These are phyloP conservation scores for Lodderomyces parapsilosis DNA, from an alignment of 1,139 yeast genomes.

Conservation along the genomic window DNA sequence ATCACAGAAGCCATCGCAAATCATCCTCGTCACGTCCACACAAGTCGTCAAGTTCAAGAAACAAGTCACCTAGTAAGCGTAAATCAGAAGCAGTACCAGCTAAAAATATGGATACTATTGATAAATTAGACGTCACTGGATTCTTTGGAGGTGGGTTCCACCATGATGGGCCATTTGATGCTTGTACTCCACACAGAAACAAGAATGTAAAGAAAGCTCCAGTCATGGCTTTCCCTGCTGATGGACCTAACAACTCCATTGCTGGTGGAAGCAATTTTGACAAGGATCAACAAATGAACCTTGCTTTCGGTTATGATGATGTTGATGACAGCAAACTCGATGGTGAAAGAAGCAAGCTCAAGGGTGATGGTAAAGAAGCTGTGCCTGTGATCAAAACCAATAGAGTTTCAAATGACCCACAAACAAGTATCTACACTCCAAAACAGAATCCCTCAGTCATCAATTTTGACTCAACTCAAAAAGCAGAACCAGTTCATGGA, in stretches of 20 bases:
- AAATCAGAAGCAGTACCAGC: constrained; percentile 45
- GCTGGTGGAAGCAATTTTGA: constrained; percentile 56
- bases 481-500: constrained; percentile 80
- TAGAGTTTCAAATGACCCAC: constrained; percentile 17
- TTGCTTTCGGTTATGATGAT: constrained; percentile 56
- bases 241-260: constrained; percentile 89
- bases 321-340: constrained; percentile 33
- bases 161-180: constrained; percentile 99
- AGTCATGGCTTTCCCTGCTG: constrained; percentile 90
- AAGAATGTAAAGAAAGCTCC: constrained; percentile 82
- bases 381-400: constrained; percentile 13
- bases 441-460: constrained; percentile 53
- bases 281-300: constrained; percentile 56
- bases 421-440: constrained; percentile 30
- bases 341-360: constrained; percentile 23
- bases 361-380: constrained; percentile 1
- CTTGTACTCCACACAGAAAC: constrained; percentile 95
- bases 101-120: constrained; percentile 84
- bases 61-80: constrained; percentile 37
- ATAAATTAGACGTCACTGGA: constrained; percentile 92
- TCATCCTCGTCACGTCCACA: constrained; percentile 9
- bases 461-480: constrained; percentile 68
- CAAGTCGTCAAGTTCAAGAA: constrained; percentile 16
- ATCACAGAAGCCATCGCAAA: constrained; percentile 12
- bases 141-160: constrained; percentile 94